Evolutionary conservation across 2,329 filamentous ascomycete species (phyloP).

Genomic region (Fusarium sp.): DNA sequence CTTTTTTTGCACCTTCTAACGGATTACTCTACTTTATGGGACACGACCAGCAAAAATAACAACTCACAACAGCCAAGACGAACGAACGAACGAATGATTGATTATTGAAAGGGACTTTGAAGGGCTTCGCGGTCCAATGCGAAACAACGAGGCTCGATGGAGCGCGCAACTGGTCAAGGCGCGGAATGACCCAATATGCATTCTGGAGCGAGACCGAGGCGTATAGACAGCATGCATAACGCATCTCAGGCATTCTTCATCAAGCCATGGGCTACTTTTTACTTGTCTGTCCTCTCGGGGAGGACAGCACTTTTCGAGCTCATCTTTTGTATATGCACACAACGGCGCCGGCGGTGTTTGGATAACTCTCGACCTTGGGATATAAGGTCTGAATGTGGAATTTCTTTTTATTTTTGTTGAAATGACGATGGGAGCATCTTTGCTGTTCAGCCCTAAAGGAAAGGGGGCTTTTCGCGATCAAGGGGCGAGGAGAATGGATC

Average conservation of each 20-base stretch:
- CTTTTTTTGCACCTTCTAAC: neutral
- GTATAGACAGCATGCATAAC: constrained; percentile 21
- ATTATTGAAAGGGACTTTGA: constrained; percentile 13
- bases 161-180: constrained; percentile 5
- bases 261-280: constrained; percentile 1
- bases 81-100: constrained; percentile 13
- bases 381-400: constrained; percentile 23
- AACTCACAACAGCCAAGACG: constrained; percentile 20
- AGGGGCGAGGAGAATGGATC: neutral
- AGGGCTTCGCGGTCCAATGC: constrained; percentile 37
- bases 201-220: constrained; percentile 20
- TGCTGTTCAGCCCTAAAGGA: neutral
- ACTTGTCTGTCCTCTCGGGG: neutral
- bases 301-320: neutral
- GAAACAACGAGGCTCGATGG: constrained; percentile 25
- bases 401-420: constrained; percentile 7
- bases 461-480: neutral
- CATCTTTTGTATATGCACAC: constrained; percentile 32
- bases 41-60: constrained; percentile 19
- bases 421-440: constrained; percentile 1
- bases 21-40: constrained; percentile 21
- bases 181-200: constrained; percentile 7
- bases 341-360: constrained; percentile 39
- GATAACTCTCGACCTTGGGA: constrained; percentile 28
- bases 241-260: constrained; percentile 11